phyloP scores from a whole-genome alignment of 306 rosid genomes.

The Comarum palustre region DNA sequence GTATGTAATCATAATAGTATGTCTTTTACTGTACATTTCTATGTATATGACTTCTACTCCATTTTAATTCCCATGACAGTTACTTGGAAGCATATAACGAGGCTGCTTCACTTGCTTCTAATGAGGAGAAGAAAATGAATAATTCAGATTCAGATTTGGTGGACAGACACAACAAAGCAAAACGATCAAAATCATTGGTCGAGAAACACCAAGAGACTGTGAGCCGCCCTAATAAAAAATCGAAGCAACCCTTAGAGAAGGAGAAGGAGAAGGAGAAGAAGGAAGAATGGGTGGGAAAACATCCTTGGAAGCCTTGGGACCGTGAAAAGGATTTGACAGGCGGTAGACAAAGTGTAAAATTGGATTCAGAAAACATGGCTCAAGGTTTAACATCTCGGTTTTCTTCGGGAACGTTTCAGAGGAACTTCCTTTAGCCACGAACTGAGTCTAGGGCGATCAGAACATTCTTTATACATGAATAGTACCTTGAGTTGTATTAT shows the following conservation, averaged over 20 bases:
- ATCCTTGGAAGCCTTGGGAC: conserved; percentile 99
- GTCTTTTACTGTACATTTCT: not conserved
- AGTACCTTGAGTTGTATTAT: not conserved
- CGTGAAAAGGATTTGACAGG: conserved; percentile 83
- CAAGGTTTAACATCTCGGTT: conserved; percentile 72
- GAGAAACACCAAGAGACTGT: conserved; percentile 58
- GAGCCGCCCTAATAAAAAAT: conserved; percentile 59
- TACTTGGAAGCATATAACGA: conserved; percentile 85
- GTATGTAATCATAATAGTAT: conserved; percentile 38
- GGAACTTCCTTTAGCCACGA: conserved; percentile 66
- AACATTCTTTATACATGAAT: not conserved
- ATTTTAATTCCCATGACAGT: conserved; percentile 45
- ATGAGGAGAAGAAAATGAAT: conserved; percentile 52
- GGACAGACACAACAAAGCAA: conserved; percentile 76
- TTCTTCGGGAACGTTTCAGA: conserved; percentile 69
- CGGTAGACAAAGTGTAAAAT: conserved; percentile 65
- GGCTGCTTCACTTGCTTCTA: conserved; percentile 77
- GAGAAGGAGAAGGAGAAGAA: conserved; percentile 31
- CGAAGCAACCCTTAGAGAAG: conserved; percentile 26
- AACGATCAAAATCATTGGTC: conserved; percentile 72
- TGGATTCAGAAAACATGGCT: conserved; percentile 70
- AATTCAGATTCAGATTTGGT: conserved; percentile 74
- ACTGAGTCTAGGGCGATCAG: not conserved
- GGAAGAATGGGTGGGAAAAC: conserved; percentile 81
- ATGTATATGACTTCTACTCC: conserved; percentile 13